Percentiles rank a stretch among this genome's conserved stretches.
phyloP scores from a whole-genome alignment of 108 stramenopile species.

The Nannochloropsis salina region DNA sequence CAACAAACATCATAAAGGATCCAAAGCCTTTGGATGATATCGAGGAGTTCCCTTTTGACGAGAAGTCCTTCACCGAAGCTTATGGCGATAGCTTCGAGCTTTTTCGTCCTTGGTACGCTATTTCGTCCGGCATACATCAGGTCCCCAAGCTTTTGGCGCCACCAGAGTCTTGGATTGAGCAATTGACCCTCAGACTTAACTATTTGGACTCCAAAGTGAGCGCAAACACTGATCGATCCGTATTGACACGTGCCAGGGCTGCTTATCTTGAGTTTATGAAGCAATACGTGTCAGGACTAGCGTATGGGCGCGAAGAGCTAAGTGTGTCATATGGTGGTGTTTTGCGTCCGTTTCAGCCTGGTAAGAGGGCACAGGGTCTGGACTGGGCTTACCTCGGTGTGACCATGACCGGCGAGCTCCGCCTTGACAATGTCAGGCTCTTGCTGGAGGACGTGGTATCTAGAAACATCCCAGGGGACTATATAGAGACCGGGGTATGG shows the following conservation, averaged over 20 bases:
- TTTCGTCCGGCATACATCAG: background rate
- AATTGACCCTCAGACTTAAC: background rate
- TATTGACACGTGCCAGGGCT: constrained; percentile 15
- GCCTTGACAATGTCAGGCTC: background rate
- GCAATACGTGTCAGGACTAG: background rate
- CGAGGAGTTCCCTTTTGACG: background rate
- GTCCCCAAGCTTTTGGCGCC: background rate
- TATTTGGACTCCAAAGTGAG: background rate
- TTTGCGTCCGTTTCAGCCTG: background rate
- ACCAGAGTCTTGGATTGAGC: background rate
- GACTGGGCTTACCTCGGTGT: constrained; percentile 18
- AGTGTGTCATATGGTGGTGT: background rate
- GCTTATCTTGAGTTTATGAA: constrained; percentile 13
- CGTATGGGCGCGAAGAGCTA: background rate
- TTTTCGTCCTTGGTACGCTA: background rate
- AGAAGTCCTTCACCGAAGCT: background rate
- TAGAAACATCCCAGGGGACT: background rate
- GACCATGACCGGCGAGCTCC: background rate
- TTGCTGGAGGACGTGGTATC: background rate
- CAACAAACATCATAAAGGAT: no score
- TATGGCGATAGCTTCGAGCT: background rate
- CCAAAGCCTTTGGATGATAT: no score
- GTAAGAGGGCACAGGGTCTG: background rate
- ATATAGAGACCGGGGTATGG: constrained; percentile 31
- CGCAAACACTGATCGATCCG: background rate